phyloP scores from a whole-genome alignment of 371 early-diverging fungal species.

The Mortierella sp. region DNA sequence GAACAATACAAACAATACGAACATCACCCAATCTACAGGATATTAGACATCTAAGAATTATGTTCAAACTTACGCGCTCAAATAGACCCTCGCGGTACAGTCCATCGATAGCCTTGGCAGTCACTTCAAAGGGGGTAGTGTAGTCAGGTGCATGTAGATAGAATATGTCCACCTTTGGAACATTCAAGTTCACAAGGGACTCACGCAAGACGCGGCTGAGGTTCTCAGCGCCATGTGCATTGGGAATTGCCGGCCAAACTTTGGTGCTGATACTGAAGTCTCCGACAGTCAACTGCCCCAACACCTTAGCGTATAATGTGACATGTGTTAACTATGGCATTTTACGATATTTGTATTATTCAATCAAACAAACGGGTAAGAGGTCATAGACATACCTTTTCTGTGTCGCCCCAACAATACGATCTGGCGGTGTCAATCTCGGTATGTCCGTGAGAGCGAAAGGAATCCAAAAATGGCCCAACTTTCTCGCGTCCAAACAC shows the following conservation, averaged over 20 bases:
- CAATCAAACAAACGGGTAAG: neutral
- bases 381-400: slow-evolving; percentile 5
- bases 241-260: slow-evolving; percentile 62
- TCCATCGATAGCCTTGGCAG: slow-evolving; percentile 59
- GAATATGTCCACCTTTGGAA: slow-evolving; percentile 60
- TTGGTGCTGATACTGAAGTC: slow-evolving; percentile 59
- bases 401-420: slow-evolving; percentile 25
- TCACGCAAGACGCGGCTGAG: slow-evolving; percentile 58
- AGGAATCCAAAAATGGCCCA: slow-evolving; percentile 12
- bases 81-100: slow-evolving; percentile 63
- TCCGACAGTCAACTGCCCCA: slow-evolving; percentile 7
- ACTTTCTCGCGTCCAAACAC: slow-evolving; percentile 13
- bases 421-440: slow-evolving; percentile 28
- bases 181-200: slow-evolving; percentile 53
- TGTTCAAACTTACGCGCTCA: neutral
- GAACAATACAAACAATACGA: too few relatives aligned
- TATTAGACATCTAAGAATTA: too few relatives aligned
- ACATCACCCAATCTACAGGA: too few relatives aligned
- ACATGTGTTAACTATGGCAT: neutral
- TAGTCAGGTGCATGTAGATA: slow-evolving; percentile 67
- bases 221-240: slow-evolving; percentile 63
- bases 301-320: slow-evolving; percentile 7
- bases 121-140: slow-evolving; percentile 61
- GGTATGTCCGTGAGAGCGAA: slow-evolving; percentile 13
- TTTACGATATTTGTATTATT: too few relatives aligned